Evolutionary conservation across 1,139 yeast species (phyloP), one percentile per base, ranked within the genome.

Genomic region (Blastobotrys arbuscula): DNA sequence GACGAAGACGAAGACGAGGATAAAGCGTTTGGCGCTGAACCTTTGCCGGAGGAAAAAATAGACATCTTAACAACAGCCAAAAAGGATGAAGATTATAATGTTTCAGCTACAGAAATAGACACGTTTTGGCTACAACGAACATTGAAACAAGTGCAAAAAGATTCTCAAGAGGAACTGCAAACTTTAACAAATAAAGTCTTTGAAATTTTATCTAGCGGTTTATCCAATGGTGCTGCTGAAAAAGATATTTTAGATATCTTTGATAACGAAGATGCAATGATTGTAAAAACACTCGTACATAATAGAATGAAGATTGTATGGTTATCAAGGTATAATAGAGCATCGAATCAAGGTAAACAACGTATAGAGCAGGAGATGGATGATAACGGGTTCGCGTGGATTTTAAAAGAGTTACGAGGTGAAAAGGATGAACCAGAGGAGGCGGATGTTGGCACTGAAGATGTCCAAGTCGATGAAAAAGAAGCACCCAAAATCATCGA

Each of bases 401-500:
- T 72, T 5, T 52, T 69, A 2, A 50, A 52, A 16, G 70, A 66
- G 44, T 52, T 68, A 4, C 52, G 54, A 13, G 65, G 64, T 10
- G 63, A 58, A 20, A 51, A 49, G 13, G 44, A 55, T 55, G 12
- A 64, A 1, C 54, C 57, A 10, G 24, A 26, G n/a, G 65, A 70
- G 20, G 47, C 44, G 35, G 52, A 44, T 41, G 47, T 51, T 16
- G 53, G 54, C 41, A 57, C 50, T 30, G 53, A 51, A n/a, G 45
- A 34, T 3, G 36, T 36, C 2, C 23, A 20, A 16, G 15, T 3
- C 13, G 12, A 30, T 13, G 21, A 28, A 16, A 41, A 37, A 15
- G 23, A n/a, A 46, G 61, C 62, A 34, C 94, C 92, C 0, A 69
- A 71, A 47, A 66, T 78, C 30, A 74, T 88, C 2, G 89, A 87